A percentile compares a stretch with the other conserved stretches of the same genome.
Evolutionary conservation across 805 yeast genomes (phyloP).

Genomic region (Saccharomycodes ludwigii): DNA sequence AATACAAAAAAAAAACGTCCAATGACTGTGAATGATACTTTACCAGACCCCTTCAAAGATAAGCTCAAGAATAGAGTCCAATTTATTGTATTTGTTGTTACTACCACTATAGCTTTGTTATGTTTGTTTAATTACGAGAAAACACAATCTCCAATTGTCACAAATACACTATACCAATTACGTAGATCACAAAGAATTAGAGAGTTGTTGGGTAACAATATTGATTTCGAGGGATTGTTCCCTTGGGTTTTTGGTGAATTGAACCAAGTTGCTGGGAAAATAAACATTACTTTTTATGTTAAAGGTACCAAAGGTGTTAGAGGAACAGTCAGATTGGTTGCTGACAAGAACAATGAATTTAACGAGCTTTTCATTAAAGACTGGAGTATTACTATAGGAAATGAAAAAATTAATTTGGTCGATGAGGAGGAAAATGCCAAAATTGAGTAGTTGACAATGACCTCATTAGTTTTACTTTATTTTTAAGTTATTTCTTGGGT

Average conservation of each 20-base stretch:
- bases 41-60: constrained; percentile 68
- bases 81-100: constrained; percentile 40
- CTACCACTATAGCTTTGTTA: constrained; percentile 42
- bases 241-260: constrained; percentile 88
- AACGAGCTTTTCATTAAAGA: constrained; percentile 47
- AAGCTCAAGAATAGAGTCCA: constrained; percentile 38
- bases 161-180: constrained; percentile 74
- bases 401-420: constrained; percentile 34
- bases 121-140: constrained; percentile 89
- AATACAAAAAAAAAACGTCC: constrained; percentile 20
- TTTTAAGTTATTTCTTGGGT: not conserved
- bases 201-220: constrained; percentile 57
- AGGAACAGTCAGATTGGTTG: constrained; percentile 49
- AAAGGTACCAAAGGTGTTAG: constrained; percentile 49
- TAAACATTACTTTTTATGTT: constrained; percentile 61
- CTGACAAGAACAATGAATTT: constrained; percentile 50
- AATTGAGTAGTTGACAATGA: constrained; percentile 5
- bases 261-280: constrained; percentile 71
- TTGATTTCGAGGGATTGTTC: constrained; percentile 52
- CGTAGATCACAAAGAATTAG: constrained; percentile 62
- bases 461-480: constrained; percentile 1
- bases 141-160: constrained; percentile 76
- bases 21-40: constrained; percentile 60
- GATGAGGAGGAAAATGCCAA: constrained; percentile 31
- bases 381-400: constrained; percentile 48